Evolutionary conservation across 192 early-diverging fungal species (phyloP), one percentile per base, ranked within the genome.

Genomic region (Coemansia sp.): DNA sequence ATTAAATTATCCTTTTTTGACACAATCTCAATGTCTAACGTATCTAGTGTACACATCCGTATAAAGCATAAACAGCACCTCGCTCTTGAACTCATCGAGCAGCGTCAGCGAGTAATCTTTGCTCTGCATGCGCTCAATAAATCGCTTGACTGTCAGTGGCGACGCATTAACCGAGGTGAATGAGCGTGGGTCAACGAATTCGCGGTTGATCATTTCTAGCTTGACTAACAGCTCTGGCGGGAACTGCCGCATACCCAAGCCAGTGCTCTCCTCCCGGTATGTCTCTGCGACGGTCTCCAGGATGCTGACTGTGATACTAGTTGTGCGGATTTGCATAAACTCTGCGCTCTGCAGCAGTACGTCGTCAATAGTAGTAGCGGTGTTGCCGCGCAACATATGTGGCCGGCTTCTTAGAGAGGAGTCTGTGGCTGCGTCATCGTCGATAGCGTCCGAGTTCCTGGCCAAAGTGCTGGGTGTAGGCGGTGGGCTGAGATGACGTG

Each of bases 21-120:
- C n/a, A 38, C n/a, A 66, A 57, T 21, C 23, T 46, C 58, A 67
- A n/a, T 68, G 71, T 37, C 63, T 53, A 55, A 73, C 69, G 50
- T 69, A 84, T 32, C 76, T 58, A 5, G 76, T 68, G 62, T 73
- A 84, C 23, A 84, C 76, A 46, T 78, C 76, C 1, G 55, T 74
- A 67, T 84, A 84, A 3, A 84, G 75, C 81, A 84, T 84, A 29
- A 73, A 65, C 15, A 84, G 42, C 11, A 84, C 81, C 27, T 84
- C 81, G 31, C 70, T 37, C 45, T 75, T 77, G 21, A 77, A 57
- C 44, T 77, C 73, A 46, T 84, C 81, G 19, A 84, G 64, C 11
- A 79, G 12, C 2, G 68, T 67, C 27, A 79, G 21, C 1, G 59
- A 53, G 10, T 59, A 59, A 5, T 68, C 36, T 0, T 68, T 64